Evolutionary conservation across 768 basidiomycete genomes (phyloP).

Genomic region (Mrakia hoshinonis): DNA sequence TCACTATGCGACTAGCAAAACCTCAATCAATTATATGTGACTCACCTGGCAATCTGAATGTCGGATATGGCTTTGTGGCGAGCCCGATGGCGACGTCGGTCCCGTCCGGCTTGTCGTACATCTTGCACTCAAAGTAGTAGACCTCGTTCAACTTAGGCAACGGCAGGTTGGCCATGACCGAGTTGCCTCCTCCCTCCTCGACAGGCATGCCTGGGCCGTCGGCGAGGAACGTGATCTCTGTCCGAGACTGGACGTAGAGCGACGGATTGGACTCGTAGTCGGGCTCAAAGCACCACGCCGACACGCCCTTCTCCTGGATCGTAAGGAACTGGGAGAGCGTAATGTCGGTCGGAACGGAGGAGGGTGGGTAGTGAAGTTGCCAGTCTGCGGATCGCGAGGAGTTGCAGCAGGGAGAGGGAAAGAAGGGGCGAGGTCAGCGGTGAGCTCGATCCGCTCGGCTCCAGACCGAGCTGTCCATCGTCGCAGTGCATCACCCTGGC

Average conservation of each 20-base stretch:
- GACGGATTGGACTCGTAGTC: conserved; percentile 93
- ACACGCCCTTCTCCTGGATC: conserved; percentile 98
- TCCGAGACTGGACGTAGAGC: conserved; percentile 85
- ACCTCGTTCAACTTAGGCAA: conserved; percentile 96
- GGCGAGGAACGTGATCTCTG: conserved; percentile 88
- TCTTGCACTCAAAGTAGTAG: conserved; percentile 99
- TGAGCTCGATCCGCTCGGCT: not conserved
- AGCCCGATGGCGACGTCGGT: conserved; percentile 88
- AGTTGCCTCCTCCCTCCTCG: conserved; percentile 88
- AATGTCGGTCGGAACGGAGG: conserved; percentile 95
- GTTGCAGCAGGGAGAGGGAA: not conserved
- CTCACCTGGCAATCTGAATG: conserved; percentile 60
- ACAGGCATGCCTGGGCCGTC: conserved; percentile 49
- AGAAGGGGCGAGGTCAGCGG: not conserved
- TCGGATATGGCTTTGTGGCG: conserved; percentile 93
- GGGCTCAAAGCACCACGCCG: conserved; percentile 98
- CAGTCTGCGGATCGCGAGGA: conserved; percentile 37
- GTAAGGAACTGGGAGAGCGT: conserved; percentile 96
- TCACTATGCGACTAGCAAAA: not conserved
- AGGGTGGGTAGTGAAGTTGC: conserved; percentile 72
- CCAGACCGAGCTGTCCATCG: not conserved
- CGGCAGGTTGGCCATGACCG: conserved; percentile 92
- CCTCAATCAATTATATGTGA: not conserved
- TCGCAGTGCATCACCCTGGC: not conserved
- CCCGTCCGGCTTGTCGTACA: conserved; percentile 85